Conservation (phyloP, 805 yeast genomes). For the Millerago galiae region DNA sequence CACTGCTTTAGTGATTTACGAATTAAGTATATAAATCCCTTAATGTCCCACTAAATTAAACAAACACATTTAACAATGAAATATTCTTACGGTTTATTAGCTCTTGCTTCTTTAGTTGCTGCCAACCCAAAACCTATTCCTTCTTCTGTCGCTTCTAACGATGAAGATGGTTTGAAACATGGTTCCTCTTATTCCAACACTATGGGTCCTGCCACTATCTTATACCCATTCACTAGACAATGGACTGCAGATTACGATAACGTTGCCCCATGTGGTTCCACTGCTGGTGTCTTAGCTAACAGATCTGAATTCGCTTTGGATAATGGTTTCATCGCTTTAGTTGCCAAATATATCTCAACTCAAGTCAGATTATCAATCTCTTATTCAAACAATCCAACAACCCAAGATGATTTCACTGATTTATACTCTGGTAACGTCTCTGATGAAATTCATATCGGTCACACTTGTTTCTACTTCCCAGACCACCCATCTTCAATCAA, state of each 20-base stretch:
- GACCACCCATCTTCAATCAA: conserved; percentile 32
- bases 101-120: conserved; percentile 13
- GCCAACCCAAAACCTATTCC: conserved; percentile 21
- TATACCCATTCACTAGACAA: conserved; percentile 38
- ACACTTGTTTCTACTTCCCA: conserved; percentile 40
- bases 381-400: conserved; percentile 32
- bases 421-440: conserved; percentile 34
- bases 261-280: conserved; percentile 41
- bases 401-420: conserved; percentile 34
- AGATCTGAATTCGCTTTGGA: conserved; percentile 41
- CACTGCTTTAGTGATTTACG: no score
- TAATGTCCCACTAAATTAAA: no score
- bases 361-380: conserved; percentile 34
- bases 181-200: conserved; percentile 21
- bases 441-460: conserved; percentile 36
- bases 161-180: conserved; percentile 17
- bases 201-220: conserved; percentile 25
- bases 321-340: conserved; percentile 40
- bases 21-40: no score
- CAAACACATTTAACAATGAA: conserved; percentile 5
- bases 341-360: conserved; percentile 36
- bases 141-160: not conserved
- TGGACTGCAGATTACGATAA: conserved; percentile 41
- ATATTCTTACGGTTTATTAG: conserved; percentile 8
- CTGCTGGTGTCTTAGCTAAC: conserved; percentile 25